Conservation (phyloP, 139 green algal genomes). For the Chlorella sp. region DNA sequence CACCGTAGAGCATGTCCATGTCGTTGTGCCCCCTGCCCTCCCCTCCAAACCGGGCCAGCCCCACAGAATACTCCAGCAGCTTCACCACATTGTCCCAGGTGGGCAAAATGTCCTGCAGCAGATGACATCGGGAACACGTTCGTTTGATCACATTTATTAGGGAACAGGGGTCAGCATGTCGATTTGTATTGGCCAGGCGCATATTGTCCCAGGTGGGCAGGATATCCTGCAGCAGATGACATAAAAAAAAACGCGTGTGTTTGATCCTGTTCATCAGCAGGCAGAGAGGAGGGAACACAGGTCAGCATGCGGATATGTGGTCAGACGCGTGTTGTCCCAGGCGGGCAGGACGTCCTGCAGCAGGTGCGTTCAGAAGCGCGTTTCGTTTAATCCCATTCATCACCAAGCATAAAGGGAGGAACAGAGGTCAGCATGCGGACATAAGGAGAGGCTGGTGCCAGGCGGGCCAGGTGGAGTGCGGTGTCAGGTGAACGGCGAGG, state of each 20-base stretch:
- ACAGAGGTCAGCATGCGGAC: too few relatives aligned
- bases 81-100: slow-evolving; percentile 53
- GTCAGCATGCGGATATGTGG: too few relatives aligned
- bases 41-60: slow-evolving; percentile 55
- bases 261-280: too few relatives aligned
- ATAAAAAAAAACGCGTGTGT: too few relatives aligned
- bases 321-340: slow-evolving; percentile 54
- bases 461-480: neutral
- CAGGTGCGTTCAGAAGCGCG: neutral
- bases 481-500: neutral
- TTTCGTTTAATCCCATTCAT: too few relatives aligned
- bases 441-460: neutral
- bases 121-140: too few relatives aligned
- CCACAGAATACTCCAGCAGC: slow-evolving; percentile 57
- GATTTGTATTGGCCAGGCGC: too few relatives aligned
- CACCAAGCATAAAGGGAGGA: too few relatives aligned
- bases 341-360: slow-evolving; percentile 48
- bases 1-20: slow-evolving; percentile 78
- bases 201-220: slow-evolving; percentile 46
- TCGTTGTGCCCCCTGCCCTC: slow-evolving; percentile 72
- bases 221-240: slow-evolving; percentile 54
- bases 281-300: too few relatives aligned
- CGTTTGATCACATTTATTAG: too few relatives aligned
- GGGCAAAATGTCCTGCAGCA: slow-evolving; percentile 48
- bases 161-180: too few relatives aligned